Percentiles rank a stretch among this genome's conserved stretches.
These are phyloP conservation scores for Aristolochia californica DNA, from an alignment of 164 flowering plant species.

Conservation along the genomic window DNA sequence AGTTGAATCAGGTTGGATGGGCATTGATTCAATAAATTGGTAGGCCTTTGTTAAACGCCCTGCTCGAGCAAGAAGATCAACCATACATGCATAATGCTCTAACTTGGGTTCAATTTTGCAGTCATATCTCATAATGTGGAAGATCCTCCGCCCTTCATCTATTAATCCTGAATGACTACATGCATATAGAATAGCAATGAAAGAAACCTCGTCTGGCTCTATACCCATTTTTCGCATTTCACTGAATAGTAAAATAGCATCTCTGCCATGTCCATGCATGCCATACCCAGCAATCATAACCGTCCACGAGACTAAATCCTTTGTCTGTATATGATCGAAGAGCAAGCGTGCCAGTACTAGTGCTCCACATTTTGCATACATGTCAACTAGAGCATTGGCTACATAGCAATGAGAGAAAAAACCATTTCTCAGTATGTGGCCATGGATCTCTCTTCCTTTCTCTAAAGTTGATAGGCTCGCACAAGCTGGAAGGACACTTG, in stretches of 20 bases:
- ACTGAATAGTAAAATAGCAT: slow-evolving; percentile 40
- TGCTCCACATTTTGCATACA: slow-evolving; percentile 59
- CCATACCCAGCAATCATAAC: slow-evolving; percentile 65
- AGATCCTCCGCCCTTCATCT: slow-evolving; percentile 47
- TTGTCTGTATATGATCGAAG: slow-evolving; percentile 30
- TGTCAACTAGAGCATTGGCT: slow-evolving; percentile 54
- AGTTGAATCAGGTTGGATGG: slow-evolving; percentile 48
- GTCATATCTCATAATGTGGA: slow-evolving; percentile 37
- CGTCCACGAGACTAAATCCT: slow-evolving; percentile 56
- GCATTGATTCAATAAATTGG: slow-evolving; percentile 43
- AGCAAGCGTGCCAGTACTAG: slow-evolving; percentile 31
- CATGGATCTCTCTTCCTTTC: slow-evolving; percentile 52
- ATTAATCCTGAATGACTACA: slow-evolving; percentile 60
- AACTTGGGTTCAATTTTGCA: slow-evolving; percentile 37
- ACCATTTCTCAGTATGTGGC: slow-evolving; percentile 33
- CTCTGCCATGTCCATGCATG: slow-evolving; percentile 52
- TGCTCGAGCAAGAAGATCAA: slow-evolving; percentile 47
- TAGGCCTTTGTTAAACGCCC: slow-evolving; percentile 43
- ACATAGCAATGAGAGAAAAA: slow-evolving; percentile 27
- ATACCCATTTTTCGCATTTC: slow-evolving; percentile 38
- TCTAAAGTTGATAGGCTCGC: slow-evolving; percentile 48
- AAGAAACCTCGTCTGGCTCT: slow-evolving; percentile 41
- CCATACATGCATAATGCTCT: slow-evolving; percentile 64
- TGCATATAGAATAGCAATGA: slow-evolving; percentile 43
- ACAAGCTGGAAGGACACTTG: slow-evolving; percentile 54